phyloP scores from a whole-genome alignment of 2,329 filamentous ascomycete genomes.

The Malbranchea cinnamomea region DNA sequence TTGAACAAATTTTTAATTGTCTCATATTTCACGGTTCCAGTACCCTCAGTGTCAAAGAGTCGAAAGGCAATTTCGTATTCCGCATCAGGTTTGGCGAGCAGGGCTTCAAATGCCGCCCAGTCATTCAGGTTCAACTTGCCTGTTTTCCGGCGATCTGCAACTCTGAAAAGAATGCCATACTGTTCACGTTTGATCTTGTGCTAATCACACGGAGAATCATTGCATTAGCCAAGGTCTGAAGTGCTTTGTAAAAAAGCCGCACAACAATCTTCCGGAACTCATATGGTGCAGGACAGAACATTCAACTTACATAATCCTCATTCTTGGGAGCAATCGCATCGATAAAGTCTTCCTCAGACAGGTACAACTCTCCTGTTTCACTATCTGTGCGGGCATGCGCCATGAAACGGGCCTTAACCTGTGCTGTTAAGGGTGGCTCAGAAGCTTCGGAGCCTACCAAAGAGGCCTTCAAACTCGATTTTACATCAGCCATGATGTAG shows the following conservation, averaged over 20 bases:
- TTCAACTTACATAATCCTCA: conserved; percentile 84
- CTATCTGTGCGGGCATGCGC: conserved; percentile 62
- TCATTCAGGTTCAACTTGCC: conserved; percentile 68
- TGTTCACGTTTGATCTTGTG: conserved; percentile 97
- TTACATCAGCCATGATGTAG: conserved; percentile 36
- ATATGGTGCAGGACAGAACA: too few relatives aligned
- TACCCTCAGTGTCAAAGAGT: conserved; percentile 76
- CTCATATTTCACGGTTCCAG: conserved; percentile 76
- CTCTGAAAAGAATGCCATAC: conserved; percentile 81
- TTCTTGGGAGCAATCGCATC: conserved; percentile 71
- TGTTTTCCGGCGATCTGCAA: conserved; percentile 64
- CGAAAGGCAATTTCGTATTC: conserved; percentile 99
- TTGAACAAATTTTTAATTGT: conserved; percentile 76
- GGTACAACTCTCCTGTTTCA: conserved; percentile 59
- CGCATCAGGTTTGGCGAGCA: conserved; percentile 84
- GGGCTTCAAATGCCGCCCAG: conserved; percentile 87
- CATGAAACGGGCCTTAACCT: conserved; percentile 62
- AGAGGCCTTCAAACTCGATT: conserved; percentile 63
- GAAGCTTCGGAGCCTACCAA: conserved; percentile 47
- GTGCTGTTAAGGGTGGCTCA: conserved; percentile 51
- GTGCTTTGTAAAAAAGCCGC: conserved; percentile 1
- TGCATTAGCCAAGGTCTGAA: conserved; percentile 5
- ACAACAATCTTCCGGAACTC: too few relatives aligned
- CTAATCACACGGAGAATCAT: conserved; percentile 32
- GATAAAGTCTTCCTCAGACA: conserved; percentile 78